These are phyloP conservation scores for Gynochthodes officinalis DNA, from an alignment of 257 asterid species.

Conservation along the genomic window DNA sequence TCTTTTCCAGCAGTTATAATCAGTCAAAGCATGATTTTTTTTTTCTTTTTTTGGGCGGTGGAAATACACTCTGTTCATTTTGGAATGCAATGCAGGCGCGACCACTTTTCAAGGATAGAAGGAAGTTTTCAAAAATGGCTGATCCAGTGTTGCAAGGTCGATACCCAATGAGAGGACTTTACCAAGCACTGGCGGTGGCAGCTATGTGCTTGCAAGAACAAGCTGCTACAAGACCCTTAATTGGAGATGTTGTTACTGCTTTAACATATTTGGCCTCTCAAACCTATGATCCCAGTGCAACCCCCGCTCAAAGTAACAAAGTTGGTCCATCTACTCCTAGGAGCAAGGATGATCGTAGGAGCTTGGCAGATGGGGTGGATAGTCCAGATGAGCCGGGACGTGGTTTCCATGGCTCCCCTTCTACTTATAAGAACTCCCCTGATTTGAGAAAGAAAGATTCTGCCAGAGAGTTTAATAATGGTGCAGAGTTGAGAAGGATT, in stretches of 20 bases:
- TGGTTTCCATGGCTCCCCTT: conserved; percentile 56
- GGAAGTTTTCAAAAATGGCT: conserved; percentile 83
- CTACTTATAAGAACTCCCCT: conserved; percentile 64
- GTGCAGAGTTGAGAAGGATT: conserved; percentile 50
- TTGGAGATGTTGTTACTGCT: conserved; percentile 91
- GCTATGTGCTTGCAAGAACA: conserved; percentile 99
- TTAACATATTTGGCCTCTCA: conserved; percentile 72
- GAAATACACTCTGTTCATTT: not conserved
- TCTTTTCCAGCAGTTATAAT: not conserved
- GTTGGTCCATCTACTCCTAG: conserved; percentile 62
- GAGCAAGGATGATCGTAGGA: conserved; percentile 58
- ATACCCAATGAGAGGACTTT: conserved; percentile 84
- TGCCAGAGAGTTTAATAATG: conserved; percentile 32
- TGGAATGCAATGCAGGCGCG: conserved; percentile 55
- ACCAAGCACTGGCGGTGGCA: conserved; percentile 90
- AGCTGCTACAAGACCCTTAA: conserved; percentile 83
- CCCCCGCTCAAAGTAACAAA: conserved; percentile 38
- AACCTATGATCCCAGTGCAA: conserved; percentile 61
- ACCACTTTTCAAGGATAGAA: conserved; percentile 79
- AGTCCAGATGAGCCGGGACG: conserved; percentile 43
- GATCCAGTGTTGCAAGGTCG: conserved; percentile 86
- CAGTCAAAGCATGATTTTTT: not conserved
- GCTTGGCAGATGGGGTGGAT: conserved; percentile 46
- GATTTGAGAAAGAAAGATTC: conserved; percentile 59
- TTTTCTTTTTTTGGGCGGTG: too few species aligned